A percentile compares a stretch with the other conserved stretches of the same genome.
Evolutionary conservation across 2,329 filamentous ascomycete species (phyloP).

Genomic region (Fusarium acutatum): DNA sequence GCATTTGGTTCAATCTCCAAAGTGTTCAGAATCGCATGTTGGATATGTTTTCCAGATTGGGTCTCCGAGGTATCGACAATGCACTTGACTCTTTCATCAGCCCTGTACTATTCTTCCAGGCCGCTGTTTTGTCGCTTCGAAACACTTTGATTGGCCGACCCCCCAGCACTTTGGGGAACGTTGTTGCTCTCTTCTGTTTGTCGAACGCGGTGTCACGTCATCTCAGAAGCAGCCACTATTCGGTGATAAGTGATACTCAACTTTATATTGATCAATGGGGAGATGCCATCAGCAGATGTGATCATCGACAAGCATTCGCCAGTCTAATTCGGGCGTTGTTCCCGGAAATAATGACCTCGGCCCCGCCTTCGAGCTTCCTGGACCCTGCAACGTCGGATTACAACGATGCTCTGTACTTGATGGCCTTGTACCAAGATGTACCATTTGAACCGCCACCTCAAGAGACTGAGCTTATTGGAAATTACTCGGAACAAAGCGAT

Average conservation of each 20-base stretch:
- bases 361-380: rapidly evolving
- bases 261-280: background rate
- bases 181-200: background rate
- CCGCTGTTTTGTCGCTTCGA: background rate
- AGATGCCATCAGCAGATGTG: background rate
- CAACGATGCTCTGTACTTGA: rapidly evolving
- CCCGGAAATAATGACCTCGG: rapidly evolving
- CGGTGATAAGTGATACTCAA: rapidly evolving
- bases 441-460: too few relatives aligned
- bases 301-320: background rate
- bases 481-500: background rate
- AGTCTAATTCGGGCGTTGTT: rapidly evolving
- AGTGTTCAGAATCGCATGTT: rapidly evolving
- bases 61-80: rapidly evolving
- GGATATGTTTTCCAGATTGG: rapidly evolving
- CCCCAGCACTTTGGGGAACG: background rate
- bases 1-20: rapidly evolving
- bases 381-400: rapidly evolving
- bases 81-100: background rate
- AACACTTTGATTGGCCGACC: background rate
- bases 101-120: background rate
- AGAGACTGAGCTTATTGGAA: rapidly evolving
- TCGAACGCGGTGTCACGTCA: background rate
- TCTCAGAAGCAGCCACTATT: rapidly evolving
- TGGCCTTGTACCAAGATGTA: too few relatives aligned